Evolutionary conservation across 805 yeast species (phyloP).

Genomic region (Millerago galiae): DNA sequence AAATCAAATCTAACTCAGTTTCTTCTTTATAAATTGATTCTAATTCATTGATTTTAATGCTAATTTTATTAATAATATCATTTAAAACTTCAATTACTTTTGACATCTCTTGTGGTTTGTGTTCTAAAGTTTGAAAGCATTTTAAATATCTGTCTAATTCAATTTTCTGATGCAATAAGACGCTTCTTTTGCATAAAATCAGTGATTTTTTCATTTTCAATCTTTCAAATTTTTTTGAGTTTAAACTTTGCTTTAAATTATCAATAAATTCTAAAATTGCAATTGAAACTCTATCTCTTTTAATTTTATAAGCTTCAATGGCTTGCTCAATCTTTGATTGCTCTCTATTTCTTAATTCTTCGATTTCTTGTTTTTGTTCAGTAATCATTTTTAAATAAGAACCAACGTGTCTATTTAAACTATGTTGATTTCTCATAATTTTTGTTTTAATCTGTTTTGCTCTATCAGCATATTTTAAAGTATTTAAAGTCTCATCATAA

Average conservation of each 20-base stretch:
- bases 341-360: constrained; percentile 55
- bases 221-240: constrained; percentile 38
- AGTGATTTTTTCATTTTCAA: constrained; percentile 34
- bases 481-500: constrained; percentile 89
- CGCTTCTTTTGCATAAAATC: constrained; percentile 31
- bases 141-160: constrained; percentile 27
- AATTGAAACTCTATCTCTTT: constrained; percentile 33
- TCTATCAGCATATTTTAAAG: constrained; percentile 84
- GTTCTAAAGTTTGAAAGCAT: constrained; percentile 17
- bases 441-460: constrained; percentile 89
- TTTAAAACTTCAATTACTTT: constrained; percentile 24
- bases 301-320: constrained; percentile 28
- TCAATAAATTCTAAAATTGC: constrained; percentile 37
- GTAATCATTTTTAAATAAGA: constrained; percentile 79
- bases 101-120: constrained; percentile 21
- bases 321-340: constrained; percentile 33
- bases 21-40: constrained; percentile 44
- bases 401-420: constrained; percentile 76
- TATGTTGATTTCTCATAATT: constrained; percentile 63
- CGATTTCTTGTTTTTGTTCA: constrained; percentile 71
- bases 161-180: constrained; percentile 35
- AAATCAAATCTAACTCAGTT: constrained; percentile 46
- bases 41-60: constrained; percentile 41
- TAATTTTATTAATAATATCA: constrained; percentile 31
- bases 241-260: constrained; percentile 34